Base-by-base conservation (phyloP, 352 stramenopile species). In the Globisporangium recalcitrans region DNA sequence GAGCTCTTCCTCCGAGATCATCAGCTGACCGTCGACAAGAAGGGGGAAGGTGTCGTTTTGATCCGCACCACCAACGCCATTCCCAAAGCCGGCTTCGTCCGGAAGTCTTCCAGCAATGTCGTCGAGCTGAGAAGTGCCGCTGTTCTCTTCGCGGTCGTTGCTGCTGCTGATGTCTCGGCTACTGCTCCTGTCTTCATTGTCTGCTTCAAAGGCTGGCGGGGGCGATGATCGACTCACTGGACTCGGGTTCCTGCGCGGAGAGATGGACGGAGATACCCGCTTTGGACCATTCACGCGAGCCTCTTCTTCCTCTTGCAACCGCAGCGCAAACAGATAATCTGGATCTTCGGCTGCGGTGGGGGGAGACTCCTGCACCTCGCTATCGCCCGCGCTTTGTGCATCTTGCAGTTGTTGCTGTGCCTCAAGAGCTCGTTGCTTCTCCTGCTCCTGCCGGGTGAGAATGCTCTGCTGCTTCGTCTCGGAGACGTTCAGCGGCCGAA, bases 291-390 rank as follows among this genome's bases (percentile, higher is more conserved):
- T 56, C 34, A 62, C 42, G 10, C 56, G 63, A 32, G 65, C 75
- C 31, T 95, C 80, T 67, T 96, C 85, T 74, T 96, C 81, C 48
- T 88, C 72, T 56, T 93, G 85, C 2, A 95, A 70, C 27, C 73
- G 80, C 38, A 93, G 65, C 1, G 87, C 87, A 8, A 94, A 55
- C 8, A 91, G 52, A 54, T 81, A 93, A 56, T 96, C 87, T 0
- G 83, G 55, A 46, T 95, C 83, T 36, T 74, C 62, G 27, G 52
- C 69, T 2, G 63, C 1, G 31, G 53, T 62, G 44, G 44, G 27
- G n/a, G 29, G 10, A 3, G 29, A 53, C 52, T 52, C 21, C 66
- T 19, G 22, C 19, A 24, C 22, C 1, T 61, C 54, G 11, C 36
- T 26, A 10, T 19, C 27, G 22, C 7, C 27, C 16, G 49, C 31